Percentiles rank a stretch among this genome's conserved stretches.
Conservation (phyloP, 2,329 filamentous ascomycete species). For the Hymenoscyphus albidus region DNA sequence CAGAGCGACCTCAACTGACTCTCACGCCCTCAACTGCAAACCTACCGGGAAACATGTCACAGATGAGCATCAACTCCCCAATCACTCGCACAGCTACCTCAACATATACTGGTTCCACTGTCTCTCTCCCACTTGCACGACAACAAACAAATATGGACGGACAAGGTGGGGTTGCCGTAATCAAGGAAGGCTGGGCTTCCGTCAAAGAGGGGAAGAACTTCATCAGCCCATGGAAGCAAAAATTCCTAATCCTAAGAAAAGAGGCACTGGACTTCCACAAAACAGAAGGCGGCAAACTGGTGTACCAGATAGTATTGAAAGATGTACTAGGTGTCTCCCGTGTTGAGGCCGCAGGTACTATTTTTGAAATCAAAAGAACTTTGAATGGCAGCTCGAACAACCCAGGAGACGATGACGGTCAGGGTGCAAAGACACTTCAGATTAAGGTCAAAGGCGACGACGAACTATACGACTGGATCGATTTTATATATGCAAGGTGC, state of each 20-base stretch:
- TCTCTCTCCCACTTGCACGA: constrained; percentile 66
- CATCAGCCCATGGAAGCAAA: constrained; percentile 83
- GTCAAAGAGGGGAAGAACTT: constrained; percentile 90
- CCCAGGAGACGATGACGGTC: constrained; percentile 64
- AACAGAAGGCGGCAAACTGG: constrained; percentile 79
- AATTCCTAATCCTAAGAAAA: constrained; percentile 87
- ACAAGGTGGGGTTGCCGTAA: constrained; percentile 65
- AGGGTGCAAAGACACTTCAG: constrained; percentile 76
- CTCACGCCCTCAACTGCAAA: constrained; percentile 70
- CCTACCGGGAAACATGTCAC: constrained; percentile 73
- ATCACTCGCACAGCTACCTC: constrained; percentile 63
- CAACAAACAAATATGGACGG: constrained; percentile 54
- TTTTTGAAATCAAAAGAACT: constrained; percentile 86
- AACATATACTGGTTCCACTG: constrained; percentile 67
- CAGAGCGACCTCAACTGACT: constrained; percentile 75
- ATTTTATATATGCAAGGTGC: constrained; percentile 94
- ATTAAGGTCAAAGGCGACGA: constrained; percentile 94
- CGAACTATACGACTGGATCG: constrained; percentile 98
- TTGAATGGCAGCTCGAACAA: constrained; percentile 65
- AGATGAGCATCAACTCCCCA: constrained; percentile 68
- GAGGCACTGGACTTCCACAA: constrained; percentile 94
- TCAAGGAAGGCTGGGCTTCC: constrained; percentile 78
- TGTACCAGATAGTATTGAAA: constrained; percentile 78
- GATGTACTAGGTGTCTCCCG: constrained; percentile 88
- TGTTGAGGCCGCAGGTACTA: constrained; percentile 85